These are phyloP conservation scores for Flaveria floridana DNA, from an alignment of 140 eudicot species.

Conservation along the genomic window DNA sequence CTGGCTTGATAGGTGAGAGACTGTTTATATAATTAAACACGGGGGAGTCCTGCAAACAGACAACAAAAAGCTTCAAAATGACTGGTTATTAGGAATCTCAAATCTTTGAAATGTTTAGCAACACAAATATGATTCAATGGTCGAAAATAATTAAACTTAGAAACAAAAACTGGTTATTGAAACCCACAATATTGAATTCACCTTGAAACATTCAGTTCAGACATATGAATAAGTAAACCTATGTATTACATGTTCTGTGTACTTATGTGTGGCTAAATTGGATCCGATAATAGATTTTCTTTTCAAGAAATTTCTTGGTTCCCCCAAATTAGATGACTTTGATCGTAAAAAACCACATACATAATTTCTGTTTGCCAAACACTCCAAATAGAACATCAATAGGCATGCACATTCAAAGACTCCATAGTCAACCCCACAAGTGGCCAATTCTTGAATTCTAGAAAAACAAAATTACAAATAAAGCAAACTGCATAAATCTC, in stretches of 20 bases:
- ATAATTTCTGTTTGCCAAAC: background rate
- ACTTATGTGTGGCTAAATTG: no score
- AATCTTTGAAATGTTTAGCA: no score
- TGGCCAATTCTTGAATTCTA: conserved; percentile 15
- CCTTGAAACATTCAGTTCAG: background rate
- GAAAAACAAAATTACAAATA: conserved; percentile 12
- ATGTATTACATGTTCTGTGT: no score
- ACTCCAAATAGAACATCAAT: background rate
- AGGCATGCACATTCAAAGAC: conserved; percentile 14
- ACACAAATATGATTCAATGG: background rate
- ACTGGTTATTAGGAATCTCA: background rate
- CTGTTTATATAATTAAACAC: conserved; percentile 73
- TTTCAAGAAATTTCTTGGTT: background rate
- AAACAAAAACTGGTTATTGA: background rate
- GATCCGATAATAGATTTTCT: no score
- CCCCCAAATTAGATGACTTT: background rate
- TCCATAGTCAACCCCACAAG: conserved; percentile 15
- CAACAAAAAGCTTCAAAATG: conserved; percentile 20
- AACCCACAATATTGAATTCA: background rate
- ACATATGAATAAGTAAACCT: no score
- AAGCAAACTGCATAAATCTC: conserved; percentile 19
- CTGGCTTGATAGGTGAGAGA: conserved; percentile 83
- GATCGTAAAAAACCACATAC: background rate
- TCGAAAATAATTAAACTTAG: background rate
- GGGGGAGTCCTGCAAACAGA: conserved; percentile 86